Conservation (phyloP, 164 flowering plant species). For the Stephania yunnanensis region DNA sequence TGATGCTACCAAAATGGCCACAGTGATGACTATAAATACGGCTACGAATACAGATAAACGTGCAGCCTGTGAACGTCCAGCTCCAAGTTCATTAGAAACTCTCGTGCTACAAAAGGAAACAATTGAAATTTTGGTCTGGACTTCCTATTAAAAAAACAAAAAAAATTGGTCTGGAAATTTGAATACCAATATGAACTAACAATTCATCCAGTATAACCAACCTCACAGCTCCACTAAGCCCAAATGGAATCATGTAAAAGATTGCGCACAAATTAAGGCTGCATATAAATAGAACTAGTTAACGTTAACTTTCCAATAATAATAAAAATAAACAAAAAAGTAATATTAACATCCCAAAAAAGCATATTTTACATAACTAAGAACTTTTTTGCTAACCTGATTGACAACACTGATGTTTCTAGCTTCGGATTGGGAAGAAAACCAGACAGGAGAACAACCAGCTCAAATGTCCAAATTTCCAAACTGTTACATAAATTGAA, state of each 20-base stretch:
- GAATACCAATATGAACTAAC: too few species aligned
- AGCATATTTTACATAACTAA: too few species aligned
- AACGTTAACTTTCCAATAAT: background rate
- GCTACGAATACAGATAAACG: slow-evolving; percentile 52
- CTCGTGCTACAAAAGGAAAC: slow-evolving; percentile 43
- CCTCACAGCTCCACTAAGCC: slow-evolving; percentile 74
- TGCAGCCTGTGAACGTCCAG: slow-evolving; percentile 57
- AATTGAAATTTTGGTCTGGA: too few species aligned
- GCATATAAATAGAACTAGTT: slow-evolving; percentile 2
- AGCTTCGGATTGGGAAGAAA: slow-evolving; percentile 67
- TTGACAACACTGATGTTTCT: slow-evolving; percentile 73
- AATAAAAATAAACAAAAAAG: too few species aligned
- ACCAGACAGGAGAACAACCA: slow-evolving; percentile 72
- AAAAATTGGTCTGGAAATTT: too few species aligned
- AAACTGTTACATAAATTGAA: slow-evolving; percentile 37
- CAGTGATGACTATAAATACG: slow-evolving; percentile 31
- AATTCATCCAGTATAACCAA: slow-evolving; percentile 19
- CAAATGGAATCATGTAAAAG: slow-evolving; percentile 69
- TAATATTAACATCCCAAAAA: too few species aligned
- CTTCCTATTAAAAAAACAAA: too few species aligned
- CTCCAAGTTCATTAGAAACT: slow-evolving; percentile 80
- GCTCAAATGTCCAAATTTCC: slow-evolving; percentile 71
- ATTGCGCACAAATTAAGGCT: slow-evolving; percentile 53
- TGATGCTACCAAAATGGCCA: slow-evolving; percentile 38
- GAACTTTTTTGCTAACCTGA: slow-evolving; percentile 31